These are phyloP conservation scores for Naganishia kalamii DNA, from an alignment of 768 basidiomycete species.

Conservation along the genomic window DNA sequence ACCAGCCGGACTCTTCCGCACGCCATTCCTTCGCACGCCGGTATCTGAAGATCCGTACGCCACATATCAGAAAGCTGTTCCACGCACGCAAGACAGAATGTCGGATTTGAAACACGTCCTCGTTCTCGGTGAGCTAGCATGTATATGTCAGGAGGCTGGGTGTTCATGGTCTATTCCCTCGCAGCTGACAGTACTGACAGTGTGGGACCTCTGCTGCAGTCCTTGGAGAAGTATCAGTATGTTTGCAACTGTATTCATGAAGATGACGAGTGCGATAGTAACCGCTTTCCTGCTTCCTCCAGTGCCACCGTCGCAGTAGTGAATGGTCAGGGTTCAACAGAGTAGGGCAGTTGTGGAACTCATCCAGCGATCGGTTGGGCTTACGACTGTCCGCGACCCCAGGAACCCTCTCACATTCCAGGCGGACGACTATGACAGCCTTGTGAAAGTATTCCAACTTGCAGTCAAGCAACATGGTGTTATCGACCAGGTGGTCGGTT, in stretches of 20 bases:
- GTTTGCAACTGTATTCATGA: not conserved
- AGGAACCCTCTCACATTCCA: not conserved
- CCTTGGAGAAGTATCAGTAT: not conserved
- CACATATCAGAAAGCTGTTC: too few relatives aligned
- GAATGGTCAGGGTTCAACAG: not conserved
- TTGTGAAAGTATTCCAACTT: constrained; percentile 1
- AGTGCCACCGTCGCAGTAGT: not conserved
- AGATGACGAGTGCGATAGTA: not conserved
- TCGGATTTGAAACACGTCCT: too few relatives aligned
- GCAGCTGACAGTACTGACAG: not conserved
- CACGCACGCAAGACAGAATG: too few relatives aligned
- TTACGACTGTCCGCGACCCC: too few relatives aligned
- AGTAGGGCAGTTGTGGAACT: not conserved
- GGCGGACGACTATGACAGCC: not conserved
- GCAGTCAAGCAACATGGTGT: not conserved
- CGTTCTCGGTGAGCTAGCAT: too few relatives aligned
- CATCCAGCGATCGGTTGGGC: too few relatives aligned
- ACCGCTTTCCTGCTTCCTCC: not conserved
- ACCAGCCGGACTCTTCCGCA: too few relatives aligned
- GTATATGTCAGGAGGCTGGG: too few relatives aligned
- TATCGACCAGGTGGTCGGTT: not conserved
- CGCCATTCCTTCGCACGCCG: too few relatives aligned
- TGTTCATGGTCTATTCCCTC: too few relatives aligned
- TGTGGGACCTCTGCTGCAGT: not conserved
- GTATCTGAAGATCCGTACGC: too few relatives aligned